Percentiles rank a stretch among this genome's conserved stretches.
phyloP scores from a whole-genome alignment of 2,329 filamentous ascomycete species.

The Epichloe brachyelytri region DNA sequence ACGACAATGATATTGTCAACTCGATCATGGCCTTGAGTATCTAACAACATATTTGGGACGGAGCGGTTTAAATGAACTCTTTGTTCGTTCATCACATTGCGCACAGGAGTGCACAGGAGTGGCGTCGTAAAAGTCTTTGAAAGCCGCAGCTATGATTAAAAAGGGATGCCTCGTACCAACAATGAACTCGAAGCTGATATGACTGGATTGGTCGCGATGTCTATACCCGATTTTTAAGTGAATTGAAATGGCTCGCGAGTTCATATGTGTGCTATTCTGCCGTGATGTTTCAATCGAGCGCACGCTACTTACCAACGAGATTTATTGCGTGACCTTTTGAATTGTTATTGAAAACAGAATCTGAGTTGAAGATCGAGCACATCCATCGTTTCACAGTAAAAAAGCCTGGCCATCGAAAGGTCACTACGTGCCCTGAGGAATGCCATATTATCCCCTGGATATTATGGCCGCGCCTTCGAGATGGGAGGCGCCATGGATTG shows the following conservation, averaged over 20 bases:
- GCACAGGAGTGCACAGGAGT: slow-evolving; percentile 12
- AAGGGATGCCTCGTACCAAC: neutral
- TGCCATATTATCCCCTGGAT: neutral
- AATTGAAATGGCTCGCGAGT: neutral
- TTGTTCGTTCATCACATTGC: slow-evolving; percentile 10
- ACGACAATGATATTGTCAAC: slow-evolving; percentile 99
- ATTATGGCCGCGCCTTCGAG: neutral
- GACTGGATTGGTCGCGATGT: neutral
- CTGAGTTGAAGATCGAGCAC: neutral
- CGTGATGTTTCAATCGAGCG: neutral
- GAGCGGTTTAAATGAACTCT: slow-evolving; percentile 2
- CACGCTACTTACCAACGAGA: neutral
- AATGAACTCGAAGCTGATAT: neutral
- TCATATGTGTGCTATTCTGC: neutral
- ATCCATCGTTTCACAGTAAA: neutral
- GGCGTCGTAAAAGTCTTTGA: slow-evolving; percentile 19
- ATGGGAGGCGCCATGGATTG: neutral
- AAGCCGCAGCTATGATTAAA: slow-evolving; percentile 3
- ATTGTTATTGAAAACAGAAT: neutral
- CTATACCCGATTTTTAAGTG: neutral
- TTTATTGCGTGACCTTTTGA: neutral
- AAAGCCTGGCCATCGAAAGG: neutral
- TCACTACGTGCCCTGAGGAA: neutral
- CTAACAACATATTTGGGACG: slow-evolving; percentile 27
- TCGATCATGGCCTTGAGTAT: slow-evolving; percentile 98